These are phyloP conservation scores for Cyberlindnera lachancei DNA, from an alignment of 805 yeast genomes.

Conservation along the genomic window DNA sequence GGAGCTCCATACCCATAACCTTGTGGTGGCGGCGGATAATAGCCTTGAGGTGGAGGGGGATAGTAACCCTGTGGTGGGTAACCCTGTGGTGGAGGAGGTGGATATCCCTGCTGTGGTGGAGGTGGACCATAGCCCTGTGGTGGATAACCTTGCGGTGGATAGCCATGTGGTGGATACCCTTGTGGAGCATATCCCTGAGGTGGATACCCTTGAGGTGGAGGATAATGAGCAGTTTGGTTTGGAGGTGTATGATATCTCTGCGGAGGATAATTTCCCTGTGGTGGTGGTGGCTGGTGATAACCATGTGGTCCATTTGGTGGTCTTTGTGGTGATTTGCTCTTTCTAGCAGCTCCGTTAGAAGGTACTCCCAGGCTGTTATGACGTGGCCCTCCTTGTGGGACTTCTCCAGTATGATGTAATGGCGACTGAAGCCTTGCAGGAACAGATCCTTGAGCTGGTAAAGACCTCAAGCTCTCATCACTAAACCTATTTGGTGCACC, in stretches of 20 bases:
- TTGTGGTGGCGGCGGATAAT: slow-evolving; percentile 6
- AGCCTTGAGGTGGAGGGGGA: slow-evolving; percentile 12
- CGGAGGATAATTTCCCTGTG: slow-evolving; percentile 8
- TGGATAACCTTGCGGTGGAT: slow-evolving; percentile 12
- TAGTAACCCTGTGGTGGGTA: slow-evolving; percentile 5
- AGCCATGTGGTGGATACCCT: slow-evolving; percentile 1
- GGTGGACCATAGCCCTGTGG: slow-evolving; percentile 23
- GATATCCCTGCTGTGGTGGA: slow-evolving; percentile 18
- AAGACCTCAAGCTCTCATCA: slow-evolving; percentile 6
- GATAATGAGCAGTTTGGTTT: slow-evolving; percentile 2
- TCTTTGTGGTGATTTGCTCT: neutral
- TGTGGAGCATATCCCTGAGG: slow-evolving; percentile 9
- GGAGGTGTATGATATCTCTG: slow-evolving; percentile 12
- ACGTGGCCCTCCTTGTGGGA: slow-evolving; percentile 1
- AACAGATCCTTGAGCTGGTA: slow-evolving; percentile 4
- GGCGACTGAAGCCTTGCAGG: slow-evolving; percentile 6
- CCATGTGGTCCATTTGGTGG: slow-evolving; percentile 3
- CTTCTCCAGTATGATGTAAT: slow-evolving; percentile 1
- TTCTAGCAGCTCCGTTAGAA: neutral
- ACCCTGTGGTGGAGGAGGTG: neutral
- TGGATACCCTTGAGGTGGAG: slow-evolving; percentile 7
- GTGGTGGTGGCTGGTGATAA: slow-evolving; percentile 7
- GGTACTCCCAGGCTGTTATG: neutral
- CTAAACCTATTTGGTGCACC: slow-evolving; percentile 2
- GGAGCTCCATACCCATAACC: slow-evolving; percentile 11